These are phyloP conservation scores for Lichtheimia corymbifera DNA, from an alignment of 371 early-diverging fungal species.

Conservation along the genomic window DNA sequence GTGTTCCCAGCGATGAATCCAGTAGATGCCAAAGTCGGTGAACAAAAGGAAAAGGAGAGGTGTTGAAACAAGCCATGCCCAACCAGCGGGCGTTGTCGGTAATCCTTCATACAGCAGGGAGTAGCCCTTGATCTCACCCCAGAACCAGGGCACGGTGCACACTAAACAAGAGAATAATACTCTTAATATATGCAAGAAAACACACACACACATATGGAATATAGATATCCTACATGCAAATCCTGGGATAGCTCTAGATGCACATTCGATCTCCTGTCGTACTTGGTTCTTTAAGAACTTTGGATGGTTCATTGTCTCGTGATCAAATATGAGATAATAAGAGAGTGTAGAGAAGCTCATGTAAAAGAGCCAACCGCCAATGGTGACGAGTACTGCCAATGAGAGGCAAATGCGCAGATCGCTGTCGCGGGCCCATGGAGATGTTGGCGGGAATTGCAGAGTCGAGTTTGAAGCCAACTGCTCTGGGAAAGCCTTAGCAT, in stretches of 20 bases:
- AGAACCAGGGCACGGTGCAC: slow-evolving; percentile 90
- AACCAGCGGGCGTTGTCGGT: slow-evolving; percentile 37
- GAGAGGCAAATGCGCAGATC: slow-evolving; percentile 71
- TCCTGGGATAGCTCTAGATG: slow-evolving; percentile 77
- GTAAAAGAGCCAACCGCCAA: slow-evolving; percentile 82
- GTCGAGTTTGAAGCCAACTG: slow-evolving; percentile 18
- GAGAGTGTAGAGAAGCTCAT: slow-evolving; percentile 72
- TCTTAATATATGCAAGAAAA: too few species aligned
- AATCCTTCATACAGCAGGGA: slow-evolving; percentile 69
- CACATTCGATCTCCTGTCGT: slow-evolving; percentile 79
- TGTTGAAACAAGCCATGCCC: slow-evolving; percentile 67
- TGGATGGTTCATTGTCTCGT: slow-evolving; percentile 88
- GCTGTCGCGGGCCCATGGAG: slow-evolving; percentile 58
- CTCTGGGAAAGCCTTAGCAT: slow-evolving; percentile 45
- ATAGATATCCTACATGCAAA: slow-evolving; percentile 54
- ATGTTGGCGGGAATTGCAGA: slow-evolving; percentile 6
- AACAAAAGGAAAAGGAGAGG: slow-evolving; percentile 80
- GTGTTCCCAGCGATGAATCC: slow-evolving; percentile 91
- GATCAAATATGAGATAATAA: slow-evolving; percentile 84
- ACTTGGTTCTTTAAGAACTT: slow-evolving; percentile 91
- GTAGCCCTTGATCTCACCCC: slow-evolving; percentile 87
- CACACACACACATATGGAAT: neutral
- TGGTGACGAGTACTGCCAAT: slow-evolving; percentile 64
- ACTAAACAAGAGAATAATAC: slow-evolving; percentile 23
- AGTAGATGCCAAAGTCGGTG: slow-evolving; percentile 93